Evolutionary conservation across 495 filamentous ascomycete genomes (phyloP).

Genomic region (Collariella sp.): DNA sequence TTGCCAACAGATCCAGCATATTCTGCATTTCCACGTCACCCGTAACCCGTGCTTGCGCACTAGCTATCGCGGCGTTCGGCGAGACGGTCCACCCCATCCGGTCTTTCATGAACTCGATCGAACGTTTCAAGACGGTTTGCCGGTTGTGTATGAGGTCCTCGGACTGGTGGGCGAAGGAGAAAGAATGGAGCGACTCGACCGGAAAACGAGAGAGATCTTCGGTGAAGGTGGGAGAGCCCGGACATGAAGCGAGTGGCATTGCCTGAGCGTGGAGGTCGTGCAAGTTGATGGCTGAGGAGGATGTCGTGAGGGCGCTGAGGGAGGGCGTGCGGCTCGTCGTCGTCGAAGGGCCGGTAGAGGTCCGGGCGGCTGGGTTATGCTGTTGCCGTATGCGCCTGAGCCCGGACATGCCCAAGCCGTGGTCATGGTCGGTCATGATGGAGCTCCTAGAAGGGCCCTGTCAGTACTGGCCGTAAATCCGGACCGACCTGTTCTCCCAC

Average conservation of each 20-base stretch:
- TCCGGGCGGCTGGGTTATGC: constrained; percentile 52
- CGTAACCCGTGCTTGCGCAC: constrained; percentile 69
- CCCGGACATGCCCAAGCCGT: constrained; percentile 58
- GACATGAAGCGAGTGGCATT: constrained; percentile 45
- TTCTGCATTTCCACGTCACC: constrained; percentile 82
- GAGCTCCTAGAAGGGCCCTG: constrained; percentile 34
- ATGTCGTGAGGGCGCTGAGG: constrained; percentile 47
- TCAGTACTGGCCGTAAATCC: constrained; percentile 17
- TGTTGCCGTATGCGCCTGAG: constrained; percentile 89
- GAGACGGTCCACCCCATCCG: constrained; percentile 70
- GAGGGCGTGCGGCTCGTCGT: constrained; percentile 57
- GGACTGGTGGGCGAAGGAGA: constrained; percentile 95
- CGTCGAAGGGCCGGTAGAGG: constrained; percentile 52
- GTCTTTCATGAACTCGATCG: constrained; percentile 96
- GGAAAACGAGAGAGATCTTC: constrained; percentile 92
- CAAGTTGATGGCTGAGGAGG: constrained; percentile 53
- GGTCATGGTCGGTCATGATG: constrained; percentile 50
- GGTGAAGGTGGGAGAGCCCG: constrained; percentile 62
- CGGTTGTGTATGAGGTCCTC: constrained; percentile 83
- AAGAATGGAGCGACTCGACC: constrained; percentile 92
- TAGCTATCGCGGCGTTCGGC: constrained; percentile 46
- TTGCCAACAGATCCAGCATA: constrained; percentile 79
- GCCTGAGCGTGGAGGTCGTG: constrained; percentile 31
- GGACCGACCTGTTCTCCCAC: constrained; percentile 13
- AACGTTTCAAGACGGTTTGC: constrained; percentile 87